Conservation (phyloP, 169 alveolate species). For the Babesia ovata region DNA sequence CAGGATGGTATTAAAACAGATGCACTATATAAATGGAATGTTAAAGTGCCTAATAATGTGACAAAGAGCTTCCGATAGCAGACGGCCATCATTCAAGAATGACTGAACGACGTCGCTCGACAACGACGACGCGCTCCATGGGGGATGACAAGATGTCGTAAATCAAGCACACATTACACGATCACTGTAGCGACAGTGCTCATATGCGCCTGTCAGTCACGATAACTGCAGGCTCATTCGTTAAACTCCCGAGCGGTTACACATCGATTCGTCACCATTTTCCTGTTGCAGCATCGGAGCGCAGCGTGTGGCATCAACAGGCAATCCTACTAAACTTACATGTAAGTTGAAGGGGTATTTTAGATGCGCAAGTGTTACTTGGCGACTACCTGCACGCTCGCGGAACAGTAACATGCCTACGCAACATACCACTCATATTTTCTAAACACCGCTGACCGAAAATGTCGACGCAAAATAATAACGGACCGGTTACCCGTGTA, state of each 20-base stretch:
- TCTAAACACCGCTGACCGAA: not conserved
- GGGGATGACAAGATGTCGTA: slow-evolving; percentile 18
- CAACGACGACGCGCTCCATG: not conserved
- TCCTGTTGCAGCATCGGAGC: too few species aligned
- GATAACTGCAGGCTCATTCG: too few species aligned
- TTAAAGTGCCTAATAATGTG: not conserved
- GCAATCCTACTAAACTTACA: too few species aligned
- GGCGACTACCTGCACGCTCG: slow-evolving; percentile 24
- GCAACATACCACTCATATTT: slow-evolving; percentile 19
- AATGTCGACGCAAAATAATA: slow-evolving; percentile 17
- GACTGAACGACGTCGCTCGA: not conserved
- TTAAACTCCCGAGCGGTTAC: too few species aligned
- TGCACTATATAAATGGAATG: slow-evolving; percentile 1
- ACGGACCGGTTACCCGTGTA: slow-evolving; percentile 36
- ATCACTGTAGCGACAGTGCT: too few species aligned
- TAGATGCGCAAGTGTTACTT: not conserved
- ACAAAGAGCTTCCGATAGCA: not conserved
- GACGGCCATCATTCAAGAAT: slow-evolving; percentile 4
- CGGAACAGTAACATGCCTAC: slow-evolving; percentile 16
- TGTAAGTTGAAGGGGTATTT: too few species aligned
- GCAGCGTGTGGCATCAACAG: too few species aligned
- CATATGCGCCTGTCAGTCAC: too few species aligned
- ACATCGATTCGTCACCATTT: too few species aligned
- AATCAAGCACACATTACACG: not conserved
- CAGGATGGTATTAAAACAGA: not conserved